These are phyloP conservation scores for Haplosporangium sp. DNA, from an alignment of 371 early-diverging fungal species.

Conservation along the genomic window DNA sequence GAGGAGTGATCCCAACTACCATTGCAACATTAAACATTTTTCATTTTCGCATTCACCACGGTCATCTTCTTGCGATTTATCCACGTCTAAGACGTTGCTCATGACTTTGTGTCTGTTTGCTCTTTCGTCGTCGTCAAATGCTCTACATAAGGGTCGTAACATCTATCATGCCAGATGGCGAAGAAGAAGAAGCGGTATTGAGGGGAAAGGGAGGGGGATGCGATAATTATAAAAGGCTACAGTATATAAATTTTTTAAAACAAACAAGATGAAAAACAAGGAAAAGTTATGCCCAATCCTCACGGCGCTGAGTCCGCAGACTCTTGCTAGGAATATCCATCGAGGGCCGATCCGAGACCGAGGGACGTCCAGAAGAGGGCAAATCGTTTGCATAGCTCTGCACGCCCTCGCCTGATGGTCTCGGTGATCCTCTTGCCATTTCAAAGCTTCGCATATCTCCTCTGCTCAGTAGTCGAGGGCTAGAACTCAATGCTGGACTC, in stretches of 20 bases:
- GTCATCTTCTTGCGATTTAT: neutral
- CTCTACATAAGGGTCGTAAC: no score
- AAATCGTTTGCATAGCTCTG: constrained; percentile 46
- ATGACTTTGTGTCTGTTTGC: no score
- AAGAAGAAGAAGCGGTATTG: neutral
- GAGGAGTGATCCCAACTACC: constrained; percentile 11
- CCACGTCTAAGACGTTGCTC: no score
- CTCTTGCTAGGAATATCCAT: constrained; percentile 41
- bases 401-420: constrained; percentile 32
- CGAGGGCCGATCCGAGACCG: constrained; percentile 33
- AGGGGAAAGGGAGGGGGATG: neutral
- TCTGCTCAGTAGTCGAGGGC: constrained; percentile 24
- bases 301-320: constrained; percentile 40
- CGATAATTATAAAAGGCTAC: neutral
- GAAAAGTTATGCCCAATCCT: constrained; percentile 36
- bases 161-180: no score
- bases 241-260: neutral
- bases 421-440: constrained; percentile 29
- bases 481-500: constrained; percentile 8
- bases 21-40: constrained; percentile 1
- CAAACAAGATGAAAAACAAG: neutral
- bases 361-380: constrained; percentile 11
- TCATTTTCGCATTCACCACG: neutral
- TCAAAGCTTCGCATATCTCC: constrained; percentile 51
- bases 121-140: no score